Percentiles rank a stretch among this genome's conserved stretches.
Evolutionary conservation across 768 basidiomycete species (phyloP).

Genomic region (Cyclocybe cylindracea): DNA sequence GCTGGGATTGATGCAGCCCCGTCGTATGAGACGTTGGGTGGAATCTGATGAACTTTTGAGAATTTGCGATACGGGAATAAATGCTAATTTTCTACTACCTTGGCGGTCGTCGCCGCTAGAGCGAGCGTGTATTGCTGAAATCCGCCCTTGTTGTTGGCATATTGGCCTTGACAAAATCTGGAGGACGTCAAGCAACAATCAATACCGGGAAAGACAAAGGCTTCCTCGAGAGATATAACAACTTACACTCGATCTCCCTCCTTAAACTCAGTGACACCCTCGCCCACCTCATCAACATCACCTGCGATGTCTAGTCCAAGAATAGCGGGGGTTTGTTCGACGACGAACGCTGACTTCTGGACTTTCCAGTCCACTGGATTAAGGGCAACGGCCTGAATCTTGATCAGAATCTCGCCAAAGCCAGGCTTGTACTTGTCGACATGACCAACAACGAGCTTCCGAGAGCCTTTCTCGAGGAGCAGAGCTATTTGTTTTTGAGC

Average conservation of each 20-base stretch:
- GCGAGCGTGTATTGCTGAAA: slow-evolving; percentile 25
- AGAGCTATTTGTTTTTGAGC: too few relatives aligned
- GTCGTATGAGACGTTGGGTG: slow-evolving; percentile 30
- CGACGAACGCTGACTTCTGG: too few relatives aligned
- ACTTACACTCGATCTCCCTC: slow-evolving; percentile 55
- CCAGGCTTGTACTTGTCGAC: too few relatives aligned
- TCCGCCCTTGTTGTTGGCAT: slow-evolving; percentile 33
- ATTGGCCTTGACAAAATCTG: slow-evolving; percentile 34
- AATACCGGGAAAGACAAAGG: neutral
- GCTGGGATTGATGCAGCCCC: slow-evolving; percentile 48
- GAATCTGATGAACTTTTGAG: slow-evolving; percentile 25
- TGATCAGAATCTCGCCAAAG: too few relatives aligned
- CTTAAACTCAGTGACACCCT: slow-evolving; percentile 5
- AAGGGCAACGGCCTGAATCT: too few relatives aligned
- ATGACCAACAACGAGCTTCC: too few relatives aligned
- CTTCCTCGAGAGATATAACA: neutral
- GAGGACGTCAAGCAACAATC: slow-evolving; percentile 25
- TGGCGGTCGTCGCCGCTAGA: slow-evolving; percentile 4
- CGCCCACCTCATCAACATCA: too few relatives aligned
- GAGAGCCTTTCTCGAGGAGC: too few relatives aligned
- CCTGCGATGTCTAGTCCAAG: too few relatives aligned
- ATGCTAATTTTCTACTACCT: neutral
- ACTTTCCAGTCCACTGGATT: too few relatives aligned
- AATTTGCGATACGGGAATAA: neutral
- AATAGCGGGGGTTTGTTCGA: too few relatives aligned